Evolutionary conservation across 1,284 basidiomycete genomes (phyloP), one percentile per base, ranked within the genome.

Genomic region (Fistulina hepatica): DNA sequence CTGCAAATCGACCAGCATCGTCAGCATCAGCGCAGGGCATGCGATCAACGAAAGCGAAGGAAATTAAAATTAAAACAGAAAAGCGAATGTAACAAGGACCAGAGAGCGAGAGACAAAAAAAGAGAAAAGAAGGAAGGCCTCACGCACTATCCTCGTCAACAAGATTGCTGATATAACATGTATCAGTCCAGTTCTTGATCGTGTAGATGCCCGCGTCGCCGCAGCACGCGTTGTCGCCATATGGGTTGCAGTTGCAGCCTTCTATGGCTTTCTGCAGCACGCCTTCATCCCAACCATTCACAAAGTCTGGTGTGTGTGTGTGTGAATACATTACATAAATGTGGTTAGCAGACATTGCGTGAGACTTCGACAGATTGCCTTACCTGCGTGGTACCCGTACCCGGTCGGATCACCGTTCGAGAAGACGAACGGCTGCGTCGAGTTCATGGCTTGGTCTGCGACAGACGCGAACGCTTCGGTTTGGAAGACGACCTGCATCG

Each of bases 361-460:
- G 24, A 25, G 27, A 30, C n/a, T 7, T 6, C 13, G 16, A 36
- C 16, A 12, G 16, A 21, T 36, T 13, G 6, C 42, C 58, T 30
- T 41, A 64, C 65, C 64, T 31, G 61, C 69, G 49, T 73, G 69
- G 42, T 67, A 67, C 35, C 67, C 64, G 46, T 65, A 71, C n/a
- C 71, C 69, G 33, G 69, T 71, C 13, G 59, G 56, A 44, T 69
- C 64, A 6, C 64, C 64, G 38, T 62, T 56, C 5, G 64, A 48
- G 39, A 55, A 67, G 57, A 67, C 65, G 40, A 65, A 67, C 12
- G 66, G 66, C 47, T 69, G 65, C 9, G 45, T 52, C 1, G 60
- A 45, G 44, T 65, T 59, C 60, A 54, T 60, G 1, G 65, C 64
- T 34, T 64, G 54, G 25, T 44, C 46, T 32, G 60, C 54, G 19